phyloP scores from a whole-genome alignment of 2,329 filamentous ascomycete genomes.

The Penicillium crustosum region DNA sequence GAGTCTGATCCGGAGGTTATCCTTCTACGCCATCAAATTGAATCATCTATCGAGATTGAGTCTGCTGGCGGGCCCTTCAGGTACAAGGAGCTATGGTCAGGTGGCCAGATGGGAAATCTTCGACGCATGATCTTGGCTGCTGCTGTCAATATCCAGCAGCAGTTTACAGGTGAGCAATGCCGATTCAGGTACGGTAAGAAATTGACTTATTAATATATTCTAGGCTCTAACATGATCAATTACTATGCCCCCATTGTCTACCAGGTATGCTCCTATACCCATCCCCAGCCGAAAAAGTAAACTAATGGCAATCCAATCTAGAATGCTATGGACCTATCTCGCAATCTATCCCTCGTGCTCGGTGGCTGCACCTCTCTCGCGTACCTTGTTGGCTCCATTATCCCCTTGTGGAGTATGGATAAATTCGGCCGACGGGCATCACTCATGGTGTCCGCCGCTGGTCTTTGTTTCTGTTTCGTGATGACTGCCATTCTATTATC shows the following conservation, averaged over 20 bases:
- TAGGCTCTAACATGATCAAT: conserved; percentile 40
- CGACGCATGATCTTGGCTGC: conserved; percentile 36
- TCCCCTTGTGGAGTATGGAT: conserved; percentile 46
- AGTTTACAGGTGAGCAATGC: conserved; percentile 31
- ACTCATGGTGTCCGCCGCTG: conserved; percentile 44
- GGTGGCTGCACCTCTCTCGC: conserved; percentile 48
- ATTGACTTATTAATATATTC: not conserved
- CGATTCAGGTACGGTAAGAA: accelerated
- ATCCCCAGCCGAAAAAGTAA: not conserved
- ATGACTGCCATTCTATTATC: conserved; percentile 44
- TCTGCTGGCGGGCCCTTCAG: conserved; percentile 35
- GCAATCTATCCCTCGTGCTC: conserved; percentile 54
- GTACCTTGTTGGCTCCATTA: conserved; percentile 44
- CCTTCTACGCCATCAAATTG: conserved; percentile 24
- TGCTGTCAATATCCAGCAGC: conserved; percentile 39
- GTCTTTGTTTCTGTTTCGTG: conserved; percentile 47
- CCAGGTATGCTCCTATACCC: conserved; percentile 15
- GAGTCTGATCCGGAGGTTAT: conserved; percentile 20
- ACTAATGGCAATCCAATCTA: not conserved
- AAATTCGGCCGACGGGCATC: conserved; percentile 44
- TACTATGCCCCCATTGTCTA: conserved; percentile 46
- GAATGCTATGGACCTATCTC: conserved; percentile 40
- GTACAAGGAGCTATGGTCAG: conserved; percentile 38
- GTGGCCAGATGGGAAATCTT: conserved; percentile 34
- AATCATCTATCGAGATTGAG: conserved; percentile 40